Conservation (phyloP, 2,329 filamentous ascomycete genomes). For the Geosmithia flava region DNA sequence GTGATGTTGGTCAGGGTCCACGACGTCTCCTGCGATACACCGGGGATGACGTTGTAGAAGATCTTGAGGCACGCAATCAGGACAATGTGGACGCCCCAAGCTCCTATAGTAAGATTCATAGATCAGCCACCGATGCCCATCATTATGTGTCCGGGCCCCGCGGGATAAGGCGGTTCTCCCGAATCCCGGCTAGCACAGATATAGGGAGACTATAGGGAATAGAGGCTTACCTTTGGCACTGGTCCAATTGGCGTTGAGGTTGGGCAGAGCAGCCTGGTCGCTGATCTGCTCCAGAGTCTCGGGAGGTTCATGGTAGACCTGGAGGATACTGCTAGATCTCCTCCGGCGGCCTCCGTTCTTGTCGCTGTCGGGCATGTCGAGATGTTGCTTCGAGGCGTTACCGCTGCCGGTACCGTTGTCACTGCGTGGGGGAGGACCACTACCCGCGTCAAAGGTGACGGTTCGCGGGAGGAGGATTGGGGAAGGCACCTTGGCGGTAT, state of each 20-base stretch:
- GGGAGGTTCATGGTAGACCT: constrained; percentile 90
- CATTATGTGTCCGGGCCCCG: too few species aligned
- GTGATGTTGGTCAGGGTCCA: constrained; percentile 99
- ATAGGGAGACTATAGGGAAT: background rate
- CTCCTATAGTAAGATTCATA: constrained; percentile 43
- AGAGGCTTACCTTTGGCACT: constrained; percentile 77
- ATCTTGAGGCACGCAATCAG: constrained; percentile 88
- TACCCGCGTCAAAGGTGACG: constrained; percentile 81
- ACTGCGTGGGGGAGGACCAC: constrained; percentile 1
- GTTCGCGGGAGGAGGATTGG: constrained; percentile 75
- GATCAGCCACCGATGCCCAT: background rate
- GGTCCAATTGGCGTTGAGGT: constrained; percentile 97
- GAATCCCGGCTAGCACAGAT: background rate
- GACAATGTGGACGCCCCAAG: constrained; percentile 95
- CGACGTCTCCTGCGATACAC: constrained; percentile 92
- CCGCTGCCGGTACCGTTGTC: background rate
- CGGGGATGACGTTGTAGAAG: constrained; percentile 91
- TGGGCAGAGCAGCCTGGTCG: constrained; percentile 88
- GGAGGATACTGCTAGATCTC: constrained; percentile 85
- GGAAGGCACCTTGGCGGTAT: constrained; percentile 95
- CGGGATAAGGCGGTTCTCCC: background rate
- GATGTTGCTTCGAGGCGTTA: constrained; percentile 21
- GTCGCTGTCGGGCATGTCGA: constrained; percentile 47
- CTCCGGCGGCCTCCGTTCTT: constrained; percentile 62
- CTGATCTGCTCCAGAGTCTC: constrained; percentile 97